Percentiles rank a stretch among this genome's conserved stretches.
Conservation (phyloP, 2,329 filamentous ascomycete species). For the Huntiella bhutanensis region DNA sequence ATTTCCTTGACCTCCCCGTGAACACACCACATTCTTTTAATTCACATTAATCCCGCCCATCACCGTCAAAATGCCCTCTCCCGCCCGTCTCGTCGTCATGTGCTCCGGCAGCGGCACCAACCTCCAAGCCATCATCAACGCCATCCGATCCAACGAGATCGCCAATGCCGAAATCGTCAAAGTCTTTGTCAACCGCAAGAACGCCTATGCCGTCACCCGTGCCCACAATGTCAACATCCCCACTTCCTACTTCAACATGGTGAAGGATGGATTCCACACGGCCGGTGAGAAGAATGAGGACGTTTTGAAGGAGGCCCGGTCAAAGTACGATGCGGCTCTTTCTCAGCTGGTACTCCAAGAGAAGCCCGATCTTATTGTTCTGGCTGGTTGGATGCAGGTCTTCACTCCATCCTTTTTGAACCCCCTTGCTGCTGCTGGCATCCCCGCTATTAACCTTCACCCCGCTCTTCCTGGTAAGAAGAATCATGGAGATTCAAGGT, state of each 20-base stretch:
- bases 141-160: slow-evolving; percentile 22
- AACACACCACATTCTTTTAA: neutral
- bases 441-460: slow-evolving; percentile 68
- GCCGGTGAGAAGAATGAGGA: slow-evolving; percentile 40
- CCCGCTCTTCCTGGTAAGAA: slow-evolving; percentile 25
- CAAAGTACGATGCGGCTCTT: slow-evolving; percentile 56
- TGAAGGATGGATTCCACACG: slow-evolving; percentile 46
- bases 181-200: slow-evolving; percentile 30
- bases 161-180: slow-evolving; percentile 24
- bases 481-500: neutral
- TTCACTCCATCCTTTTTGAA: slow-evolving; percentile 50
- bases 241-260: slow-evolving; percentile 63
- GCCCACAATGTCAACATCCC: slow-evolving; percentile 41
- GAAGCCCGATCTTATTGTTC: slow-evolving; percentile 55
- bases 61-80: slow-evolving; percentile 5
- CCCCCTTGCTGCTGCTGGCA: slow-evolving; percentile 40
- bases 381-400: slow-evolving; percentile 79
- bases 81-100: slow-evolving; percentile 43
- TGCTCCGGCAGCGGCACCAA: slow-evolving; percentile 61
- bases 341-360: slow-evolving; percentile 45
- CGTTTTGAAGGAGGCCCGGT: slow-evolving; percentile 36
- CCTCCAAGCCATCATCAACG: slow-evolving; percentile 51
- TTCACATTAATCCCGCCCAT: neutral
- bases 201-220: slow-evolving; percentile 24
- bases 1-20: neutral